phyloP scores from a whole-genome alignment of 345 rosid species.

The Geranium rotundifolium region DNA sequence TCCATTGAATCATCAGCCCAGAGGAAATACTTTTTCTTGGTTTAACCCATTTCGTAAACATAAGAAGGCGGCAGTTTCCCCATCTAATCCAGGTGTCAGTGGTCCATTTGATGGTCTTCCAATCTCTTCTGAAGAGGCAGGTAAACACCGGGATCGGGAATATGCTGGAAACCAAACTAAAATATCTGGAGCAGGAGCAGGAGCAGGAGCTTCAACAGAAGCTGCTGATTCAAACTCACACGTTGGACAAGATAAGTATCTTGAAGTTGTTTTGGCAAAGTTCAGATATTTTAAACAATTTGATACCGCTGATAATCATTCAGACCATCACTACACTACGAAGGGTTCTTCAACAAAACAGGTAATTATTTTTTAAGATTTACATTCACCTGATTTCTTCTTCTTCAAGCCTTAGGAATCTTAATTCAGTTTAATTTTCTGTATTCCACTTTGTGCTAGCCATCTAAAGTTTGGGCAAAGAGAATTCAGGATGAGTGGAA shows the following conservation, averaged over 20 bases:
- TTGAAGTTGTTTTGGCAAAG: slow-evolving; percentile 37
- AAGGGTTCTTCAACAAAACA: slow-evolving; percentile 25
- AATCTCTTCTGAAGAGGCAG: neutral
- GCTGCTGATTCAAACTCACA: slow-evolving; percentile 4
- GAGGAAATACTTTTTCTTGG: neutral
- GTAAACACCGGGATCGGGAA: too few relatives aligned
- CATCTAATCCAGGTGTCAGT: neutral
- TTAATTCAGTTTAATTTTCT: neutral
- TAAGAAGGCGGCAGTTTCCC: neutral
- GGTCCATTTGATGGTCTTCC: neutral
- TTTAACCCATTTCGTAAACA: too few relatives aligned
- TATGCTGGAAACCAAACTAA: too few relatives aligned
- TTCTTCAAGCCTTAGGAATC: neutral
- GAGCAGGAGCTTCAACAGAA: neutral
- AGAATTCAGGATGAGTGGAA: slow-evolving; percentile 87
- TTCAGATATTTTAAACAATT: slow-evolving; percentile 41
- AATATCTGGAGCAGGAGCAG: too few relatives aligned
- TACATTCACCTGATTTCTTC: too few relatives aligned
- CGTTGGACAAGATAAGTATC: neutral
- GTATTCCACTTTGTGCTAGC: slow-evolving; percentile 27
- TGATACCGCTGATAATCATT: slow-evolving; percentile 25
- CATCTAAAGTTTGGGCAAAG: slow-evolving; percentile 53
- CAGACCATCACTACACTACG: slow-evolving; percentile 52
- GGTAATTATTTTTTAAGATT: slow-evolving; percentile 18
- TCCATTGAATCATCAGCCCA: neutral